phyloP scores from a whole-genome alignment of 78 protist genomes.

The Ministeria vibrans region DNA sequence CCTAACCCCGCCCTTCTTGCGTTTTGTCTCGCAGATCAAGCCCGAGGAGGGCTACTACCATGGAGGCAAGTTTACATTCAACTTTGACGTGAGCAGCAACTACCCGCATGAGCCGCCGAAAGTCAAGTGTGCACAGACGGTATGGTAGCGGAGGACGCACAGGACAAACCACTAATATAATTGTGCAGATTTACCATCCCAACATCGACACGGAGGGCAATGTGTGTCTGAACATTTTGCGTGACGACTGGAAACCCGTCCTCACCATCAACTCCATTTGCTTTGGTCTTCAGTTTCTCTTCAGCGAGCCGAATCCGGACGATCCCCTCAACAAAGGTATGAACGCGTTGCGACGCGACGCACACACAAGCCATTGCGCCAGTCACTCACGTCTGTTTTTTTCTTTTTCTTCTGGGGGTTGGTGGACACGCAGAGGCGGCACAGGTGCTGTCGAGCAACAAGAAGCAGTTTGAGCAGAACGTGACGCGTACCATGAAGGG shows the following conservation, averaged over 20 bases:
- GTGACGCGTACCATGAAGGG: conserved; percentile 13
- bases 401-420: neutral
- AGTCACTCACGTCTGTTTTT: neutral
- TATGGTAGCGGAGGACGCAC: neutral
- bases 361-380: neutral
- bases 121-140: conserved; percentile 15
- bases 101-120: conserved; percentile 37
- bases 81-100: neutral
- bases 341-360: neutral
- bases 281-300: conserved; percentile 52
- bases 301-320: conserved; percentile 52
- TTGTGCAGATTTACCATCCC: conserved; percentile 41
- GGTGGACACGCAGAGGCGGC: conserved; percentile 20
- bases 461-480: neutral
- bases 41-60: conserved; percentile 38
- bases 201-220: conserved; percentile 66
- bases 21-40: neutral
- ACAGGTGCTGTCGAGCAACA: conserved; percentile 6
- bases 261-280: conserved; percentile 44
- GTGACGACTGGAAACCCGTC: conserved; percentile 73
- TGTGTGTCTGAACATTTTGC: conserved; percentile 69
- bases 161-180: too few relatives aligned
- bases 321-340: conserved; percentile 49
- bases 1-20: neutral
- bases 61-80: conserved; percentile 8